Base-by-base conservation (phyloP, 2,329 filamentous ascomycete genomes). In the Epichloe scottii region DNA sequence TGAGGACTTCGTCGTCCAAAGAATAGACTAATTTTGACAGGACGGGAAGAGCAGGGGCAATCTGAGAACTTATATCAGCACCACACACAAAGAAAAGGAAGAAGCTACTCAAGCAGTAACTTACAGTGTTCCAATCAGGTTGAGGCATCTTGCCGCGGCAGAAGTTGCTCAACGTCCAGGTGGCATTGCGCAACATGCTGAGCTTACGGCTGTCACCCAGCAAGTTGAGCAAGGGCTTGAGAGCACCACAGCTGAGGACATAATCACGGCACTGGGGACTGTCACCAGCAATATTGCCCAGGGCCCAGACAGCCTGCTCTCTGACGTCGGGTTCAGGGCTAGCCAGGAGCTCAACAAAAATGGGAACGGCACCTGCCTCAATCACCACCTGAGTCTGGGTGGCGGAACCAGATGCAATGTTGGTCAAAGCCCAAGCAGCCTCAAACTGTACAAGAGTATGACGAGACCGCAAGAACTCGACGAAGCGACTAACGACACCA, bases 111-210 rank as follows among this genome's bases (percentile, higher is more conserved):
- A 5, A 23, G 11, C 15, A 17, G 37, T 15, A 21, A 35, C 88
- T 71, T 78, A 95, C 89, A 38, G 89, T 96, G 65, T 83, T 82
- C 93, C 93, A 98, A 67, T 98, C 93, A 45, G 93, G 93, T 74
- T 98, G 93, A 48, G 93, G 93, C 8, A 91, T 96, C 81, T 98
- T 98, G 72, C 93, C 93, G 77, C 93, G 89, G 76, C 93, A 98
- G 75, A 98, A 98, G 78, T 98, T 98, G 79, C 93, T 97, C 52
- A 98, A 76, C 43, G 93, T 98, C 93, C 93, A 98, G 23, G 93
- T 98, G 37, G 93, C 93, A 68, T 98, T 98, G 60, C 93, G 82
- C 49, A 98, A 84, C 93, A 98, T 98, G 79, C 90, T 97, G 53
- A 98, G 77, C 78, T 98, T 98, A 64, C 93, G 89, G 75, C 93